Conservation (phyloP, 352 stramenopile species). For the Globisporangium paroecandrum region DNA sequence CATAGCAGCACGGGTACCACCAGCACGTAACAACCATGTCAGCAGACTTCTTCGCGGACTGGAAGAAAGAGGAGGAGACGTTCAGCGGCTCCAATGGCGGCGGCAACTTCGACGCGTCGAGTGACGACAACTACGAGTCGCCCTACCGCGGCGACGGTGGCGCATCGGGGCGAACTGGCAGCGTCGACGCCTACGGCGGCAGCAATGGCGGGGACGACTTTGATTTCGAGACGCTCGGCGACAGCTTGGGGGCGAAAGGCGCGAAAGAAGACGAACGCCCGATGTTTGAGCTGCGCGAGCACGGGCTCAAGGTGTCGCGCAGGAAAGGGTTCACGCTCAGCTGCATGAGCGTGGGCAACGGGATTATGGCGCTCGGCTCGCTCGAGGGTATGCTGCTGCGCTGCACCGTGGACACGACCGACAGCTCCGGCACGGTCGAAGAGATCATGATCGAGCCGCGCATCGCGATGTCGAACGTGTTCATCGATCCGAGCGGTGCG, state of each 20-base stretch:
- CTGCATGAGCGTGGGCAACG: slow-evolving; percentile 79
- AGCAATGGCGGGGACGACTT: slow-evolving; percentile 64
- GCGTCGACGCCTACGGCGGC: slow-evolving; percentile 21
- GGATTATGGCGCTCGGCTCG: slow-evolving; percentile 78
- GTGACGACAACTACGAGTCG: slow-evolving; percentile 35
- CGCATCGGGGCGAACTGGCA: slow-evolving; percentile 24
- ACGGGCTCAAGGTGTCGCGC: slow-evolving; percentile 80
- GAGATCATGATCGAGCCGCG: slow-evolving; percentile 89
- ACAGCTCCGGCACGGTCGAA: slow-evolving; percentile 66
- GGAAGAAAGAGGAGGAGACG: slow-evolving; percentile 76
- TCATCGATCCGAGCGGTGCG: slow-evolving; percentile 77
- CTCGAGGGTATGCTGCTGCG: slow-evolving; percentile 78
- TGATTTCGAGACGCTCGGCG: slow-evolving; percentile 64
- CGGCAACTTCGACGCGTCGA: slow-evolving; percentile 11
- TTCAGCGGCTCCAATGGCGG: slow-evolving; percentile 20
- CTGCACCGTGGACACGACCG: slow-evolving; percentile 74
- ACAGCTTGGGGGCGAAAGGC: slow-evolving; percentile 28
- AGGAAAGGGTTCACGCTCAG: slow-evolving; percentile 84
- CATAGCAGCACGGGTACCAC: background rate
- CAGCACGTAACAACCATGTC: slow-evolving; percentile 51
- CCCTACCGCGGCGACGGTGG: slow-evolving; percentile 27
- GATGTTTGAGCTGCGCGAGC: slow-evolving; percentile 86
- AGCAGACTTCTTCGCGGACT: slow-evolving; percentile 87
- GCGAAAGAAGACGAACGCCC: slow-evolving; percentile 69
- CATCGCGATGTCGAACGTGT: slow-evolving; percentile 76